Evolutionary conservation across 306 rosid genomes (phyloP).

Genomic region (Vachellia pachyceras): DNA sequence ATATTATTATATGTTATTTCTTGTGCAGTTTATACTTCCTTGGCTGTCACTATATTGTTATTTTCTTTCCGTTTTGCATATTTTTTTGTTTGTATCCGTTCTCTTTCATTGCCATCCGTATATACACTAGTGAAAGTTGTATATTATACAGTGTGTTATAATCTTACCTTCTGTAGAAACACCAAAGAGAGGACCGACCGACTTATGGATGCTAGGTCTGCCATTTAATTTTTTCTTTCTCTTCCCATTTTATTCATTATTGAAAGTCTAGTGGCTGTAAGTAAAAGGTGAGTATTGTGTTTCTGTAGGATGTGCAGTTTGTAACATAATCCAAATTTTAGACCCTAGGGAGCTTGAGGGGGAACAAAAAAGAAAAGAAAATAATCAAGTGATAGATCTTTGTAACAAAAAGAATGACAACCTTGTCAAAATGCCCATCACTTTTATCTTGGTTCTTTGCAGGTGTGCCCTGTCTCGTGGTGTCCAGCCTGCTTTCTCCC

Average conservation of each 20-base stretch:
- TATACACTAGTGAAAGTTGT: too few relatives aligned
- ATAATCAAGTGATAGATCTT: constrained; percentile 41
- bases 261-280: constrained; percentile 52
- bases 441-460: constrained; percentile 91
- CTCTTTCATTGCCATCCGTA: not conserved
- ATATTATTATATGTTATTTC: not conserved
- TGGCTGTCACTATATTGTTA: not conserved
- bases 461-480: constrained; percentile 81
- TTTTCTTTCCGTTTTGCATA: constrained; percentile 2
- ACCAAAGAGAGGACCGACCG: constrained; percentile 28
- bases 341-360: constrained; percentile 42
- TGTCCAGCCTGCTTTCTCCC: constrained; percentile 77
- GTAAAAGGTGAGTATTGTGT: constrained; percentile 60
- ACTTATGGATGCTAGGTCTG: constrained; percentile 45
- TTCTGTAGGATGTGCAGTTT: constrained; percentile 45
- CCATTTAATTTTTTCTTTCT: constrained; percentile 39
- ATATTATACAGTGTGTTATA: constrained; percentile 14
- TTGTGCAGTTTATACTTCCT: constrained; percentile 1
- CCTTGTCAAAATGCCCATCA: constrained; percentile 71
- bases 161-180: constrained; percentile 35
- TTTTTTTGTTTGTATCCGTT: not conserved
- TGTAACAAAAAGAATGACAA: constrained; percentile 42
- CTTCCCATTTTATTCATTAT: constrained; percentile 46
- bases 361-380: not conserved
- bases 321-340: constrained; percentile 44